These are phyloP conservation scores for Termitomyces titanicus DNA, from an alignment of 768 basidiomycete genomes.

Conservation along the genomic window DNA sequence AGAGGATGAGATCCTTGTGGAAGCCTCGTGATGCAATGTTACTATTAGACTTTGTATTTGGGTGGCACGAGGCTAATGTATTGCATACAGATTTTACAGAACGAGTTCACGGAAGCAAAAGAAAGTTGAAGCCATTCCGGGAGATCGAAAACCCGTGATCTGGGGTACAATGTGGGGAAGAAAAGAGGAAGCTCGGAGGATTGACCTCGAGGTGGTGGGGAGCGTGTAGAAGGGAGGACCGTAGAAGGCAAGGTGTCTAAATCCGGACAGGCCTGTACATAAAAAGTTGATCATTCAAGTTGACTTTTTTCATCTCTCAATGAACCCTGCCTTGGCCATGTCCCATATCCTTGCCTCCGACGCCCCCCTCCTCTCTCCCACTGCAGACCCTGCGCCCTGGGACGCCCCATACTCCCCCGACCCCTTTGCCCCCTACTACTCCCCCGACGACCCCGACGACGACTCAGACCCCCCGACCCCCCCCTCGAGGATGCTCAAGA, in stretches of 20 bases:
- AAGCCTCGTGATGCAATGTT: background rate
- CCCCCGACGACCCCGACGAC: slow-evolving; percentile 47
- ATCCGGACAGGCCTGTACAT: slow-evolving; percentile 23
- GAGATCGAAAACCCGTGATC: slow-evolving; percentile 15
- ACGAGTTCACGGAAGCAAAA: too few species aligned
- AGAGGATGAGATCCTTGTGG: background rate
- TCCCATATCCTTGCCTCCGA: slow-evolving; percentile 58
- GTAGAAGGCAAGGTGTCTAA: slow-evolving; percentile 24
- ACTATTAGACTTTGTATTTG: background rate
- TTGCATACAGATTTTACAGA: too few species aligned
- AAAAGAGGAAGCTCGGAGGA: slow-evolving; percentile 20
- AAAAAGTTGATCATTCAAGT: slow-evolving; percentile 23
- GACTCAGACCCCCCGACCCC: slow-evolving; percentile 44
- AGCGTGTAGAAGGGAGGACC: slow-evolving; percentile 16
- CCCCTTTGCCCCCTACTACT: slow-evolving; percentile 45
- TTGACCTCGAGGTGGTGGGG: slow-evolving; percentile 13
- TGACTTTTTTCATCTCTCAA: slow-evolving; percentile 17
- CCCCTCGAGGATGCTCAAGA: slow-evolving; percentile 45
- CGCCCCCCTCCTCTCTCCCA: slow-evolving; percentile 54
- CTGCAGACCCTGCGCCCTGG: slow-evolving; percentile 42
- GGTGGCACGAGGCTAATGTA: background rate
- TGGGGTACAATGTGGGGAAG: slow-evolving; percentile 18
- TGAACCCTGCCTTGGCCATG: slow-evolving; percentile 40
- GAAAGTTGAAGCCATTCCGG: background rate
- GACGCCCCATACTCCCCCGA: slow-evolving; percentile 40